phyloP scores from a whole-genome alignment of 768 basidiomycete species.

The Trametes villosa region DNA sequence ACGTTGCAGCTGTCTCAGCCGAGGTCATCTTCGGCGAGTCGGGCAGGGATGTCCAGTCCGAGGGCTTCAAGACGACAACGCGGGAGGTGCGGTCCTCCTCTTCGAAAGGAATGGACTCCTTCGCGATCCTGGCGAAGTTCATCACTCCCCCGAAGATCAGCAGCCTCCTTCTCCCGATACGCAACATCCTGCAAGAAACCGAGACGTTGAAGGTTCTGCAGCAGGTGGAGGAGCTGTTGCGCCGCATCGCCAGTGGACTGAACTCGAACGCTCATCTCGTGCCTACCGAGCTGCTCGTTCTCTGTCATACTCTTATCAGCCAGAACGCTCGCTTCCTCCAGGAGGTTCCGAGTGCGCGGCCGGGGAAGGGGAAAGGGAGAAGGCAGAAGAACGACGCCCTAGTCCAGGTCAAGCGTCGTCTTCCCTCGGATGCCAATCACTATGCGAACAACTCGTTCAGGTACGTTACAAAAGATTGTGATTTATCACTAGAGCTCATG shows the following conservation, averaged over 20 bases:
- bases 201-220: constrained; percentile 78
- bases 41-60: constrained; percentile 82
- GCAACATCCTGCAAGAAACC: constrained; percentile 85
- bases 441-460: constrained; percentile 89
- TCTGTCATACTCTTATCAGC: constrained; percentile 89
- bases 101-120: constrained; percentile 85
- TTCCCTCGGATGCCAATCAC: constrained; percentile 59
- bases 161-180: constrained; percentile 74
- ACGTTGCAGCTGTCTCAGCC: constrained; percentile 78
- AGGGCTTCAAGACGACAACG: constrained; percentile 95
- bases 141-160: constrained; percentile 80
- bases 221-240: constrained; percentile 86
- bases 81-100: constrained; percentile 85
- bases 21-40: constrained; percentile 96
- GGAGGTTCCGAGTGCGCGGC: constrained; percentile 44
- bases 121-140: constrained; percentile 76
- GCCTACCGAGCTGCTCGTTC: constrained; percentile 70
- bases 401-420: constrained; percentile 79
- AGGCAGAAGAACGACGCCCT: constrained; percentile 58
- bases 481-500: background rate
- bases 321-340: constrained; percentile 90
- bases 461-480: constrained; percentile 42
- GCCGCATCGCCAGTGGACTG: constrained; percentile 80
- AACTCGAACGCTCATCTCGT: constrained; percentile 78
- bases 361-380: constrained; percentile 38